Base-by-base conservation (phyloP, 345 rosid species). In the Rhodamnia argentea region DNA sequence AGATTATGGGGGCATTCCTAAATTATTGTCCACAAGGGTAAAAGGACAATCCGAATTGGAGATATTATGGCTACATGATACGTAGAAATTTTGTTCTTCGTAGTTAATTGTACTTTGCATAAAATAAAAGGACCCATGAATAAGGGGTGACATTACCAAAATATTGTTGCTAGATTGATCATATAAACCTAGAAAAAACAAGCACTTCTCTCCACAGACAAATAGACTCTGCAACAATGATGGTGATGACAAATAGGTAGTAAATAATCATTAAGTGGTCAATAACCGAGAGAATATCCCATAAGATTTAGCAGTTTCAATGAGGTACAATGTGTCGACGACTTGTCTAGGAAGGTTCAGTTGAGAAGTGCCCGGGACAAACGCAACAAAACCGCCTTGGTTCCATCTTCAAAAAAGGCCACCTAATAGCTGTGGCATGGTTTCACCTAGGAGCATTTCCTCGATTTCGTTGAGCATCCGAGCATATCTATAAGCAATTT, bases 301-400 rank as follows among this genome's bases (percentile, higher is more conserved):
- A 37, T 10, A 20, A 70, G 40, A 37, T 70, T 70, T 70, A 10
- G 47, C 81, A 70, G 47, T 18, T 70, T 70, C 47, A 70, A 18
- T 18, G 78, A 70, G 78, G 47, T 2, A 86, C 75, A 86, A 86
- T 81, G 55, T 13, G 42, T 42, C 23, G 44, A 26, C 56, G 40
- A 40, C 74, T n/a, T 47, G n/a, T 37, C 78, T 82, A 87, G 83
- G 88, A 86, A 87, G 89, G 75, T 87, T 89, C 90, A 90, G 82
- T 86, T 37, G n/a, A 20, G 74, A 64, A 85, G 47, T 14, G 52
- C 47, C 89, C 50, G 82, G n/a, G 0, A 37, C 81, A 37, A 24
- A 70, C 4, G 47, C 81, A 37, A 37, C 81, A 70, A 70, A 18
- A 27, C 52, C 75, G 57, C 42, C 89, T 92, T 37, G 87, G 82